A percentile compares a stretch with the other conserved stretches of the same genome.
Evolutionary conservation across 768 basidiomycete species (phyloP).

Genomic region (Tulasnella sp.): DNA sequence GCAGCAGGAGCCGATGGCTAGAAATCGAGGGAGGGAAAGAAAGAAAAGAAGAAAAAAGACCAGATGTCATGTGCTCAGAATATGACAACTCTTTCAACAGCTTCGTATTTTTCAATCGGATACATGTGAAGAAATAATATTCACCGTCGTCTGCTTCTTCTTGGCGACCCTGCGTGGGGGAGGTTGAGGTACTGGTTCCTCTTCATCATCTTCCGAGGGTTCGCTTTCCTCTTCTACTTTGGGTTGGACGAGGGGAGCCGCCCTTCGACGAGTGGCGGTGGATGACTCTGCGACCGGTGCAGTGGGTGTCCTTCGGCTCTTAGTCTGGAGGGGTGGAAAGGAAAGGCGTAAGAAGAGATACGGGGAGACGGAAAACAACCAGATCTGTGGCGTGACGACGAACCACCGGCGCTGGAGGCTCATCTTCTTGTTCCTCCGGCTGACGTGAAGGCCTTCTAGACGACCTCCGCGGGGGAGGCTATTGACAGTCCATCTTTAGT

Average conservation of each 20-base stretch:
- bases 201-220: background rate
- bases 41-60: no score
- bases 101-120: no score
- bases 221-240: constrained; percentile 1
- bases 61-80: no score
- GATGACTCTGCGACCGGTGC: background rate
- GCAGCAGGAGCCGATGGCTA: no score
- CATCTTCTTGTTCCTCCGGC: constrained; percentile 36
- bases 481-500: constrained; percentile 19
- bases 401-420: constrained; percentile 27
- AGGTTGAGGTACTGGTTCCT: background rate
- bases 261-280: background rate
- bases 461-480: constrained; percentile 36
- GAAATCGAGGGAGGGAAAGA: no score
- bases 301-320: background rate
- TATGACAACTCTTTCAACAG: no score
- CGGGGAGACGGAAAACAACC: background rate
- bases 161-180: background rate
- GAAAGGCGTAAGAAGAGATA: background rate
- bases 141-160: background rate
- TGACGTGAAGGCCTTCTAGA: constrained; percentile 55
- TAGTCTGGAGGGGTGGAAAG: background rate
- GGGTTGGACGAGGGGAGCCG: background rate
- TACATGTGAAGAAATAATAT: background rate
- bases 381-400: background rate